Base-by-base conservation (phyloP, 2,329 filamentous ascomycete species). In the Phyllosticta capitalensis region DNA sequence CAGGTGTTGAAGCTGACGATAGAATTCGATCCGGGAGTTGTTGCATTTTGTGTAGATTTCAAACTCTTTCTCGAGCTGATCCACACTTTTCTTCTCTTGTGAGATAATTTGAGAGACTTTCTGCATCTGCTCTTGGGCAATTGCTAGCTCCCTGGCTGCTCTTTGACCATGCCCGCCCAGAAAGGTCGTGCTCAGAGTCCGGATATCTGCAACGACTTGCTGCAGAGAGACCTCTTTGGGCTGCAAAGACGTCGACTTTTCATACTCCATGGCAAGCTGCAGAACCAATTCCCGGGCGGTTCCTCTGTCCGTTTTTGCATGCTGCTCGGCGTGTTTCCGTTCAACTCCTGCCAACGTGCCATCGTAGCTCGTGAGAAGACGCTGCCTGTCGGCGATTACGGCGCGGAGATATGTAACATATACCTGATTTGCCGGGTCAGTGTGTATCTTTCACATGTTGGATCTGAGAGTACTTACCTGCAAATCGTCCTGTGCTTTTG, bases 21-120 rank as follows among this genome's bases (percentile, higher is more conserved):
- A 97, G 69, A 91, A 97, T 60, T 94, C 90, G 0, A 96, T 75
- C 14, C 94, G 86, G 45, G 85, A 80, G 67, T 97, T 97, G 84
- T 95, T 92, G 0, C 87, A 84, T 17, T 80, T 78, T 26, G 84
- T 87, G 69, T 95, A 94, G 26, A 84, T 76, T 53, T 92, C 86
- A 5, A 90, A 75, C 70, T 96, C 92, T 61, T 83, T 82, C 62
- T 89, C 85, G 12, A 86, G 67, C 9, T 73, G 76, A 4, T 68
- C 68, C 2, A 81, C 68, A 17, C 73, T 71, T 65, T 84, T 85
- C 3, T 73, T 73, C 67, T 86, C 83, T 20, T 77, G 74, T 2
- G 73, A 72, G 45, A 76, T 73, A 51, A 84, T 77, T 4, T 73
- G 68, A 54, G 82, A 85, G 0, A 87, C 80, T 17, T 78, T 74